These are phyloP conservation scores for Coniochaeta sp. DNA, from an alignment of 2,329 filamentous ascomycete genomes.

Conservation along the genomic window DNA sequence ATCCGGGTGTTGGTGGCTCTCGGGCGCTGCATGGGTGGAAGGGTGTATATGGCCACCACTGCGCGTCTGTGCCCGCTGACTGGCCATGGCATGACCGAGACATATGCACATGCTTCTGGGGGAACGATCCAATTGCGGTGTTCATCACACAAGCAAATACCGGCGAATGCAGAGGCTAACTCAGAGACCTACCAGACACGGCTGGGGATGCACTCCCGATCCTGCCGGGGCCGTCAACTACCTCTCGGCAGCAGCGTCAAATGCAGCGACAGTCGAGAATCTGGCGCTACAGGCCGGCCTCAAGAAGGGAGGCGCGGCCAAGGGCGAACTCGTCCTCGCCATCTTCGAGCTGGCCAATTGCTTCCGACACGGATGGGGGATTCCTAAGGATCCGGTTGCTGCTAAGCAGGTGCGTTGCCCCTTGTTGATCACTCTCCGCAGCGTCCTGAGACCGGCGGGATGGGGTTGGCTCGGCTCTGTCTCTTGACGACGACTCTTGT, in stretches of 20 bases:
- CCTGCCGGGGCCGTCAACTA: slow-evolving; percentile 70
- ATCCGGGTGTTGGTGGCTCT: too few relatives aligned
- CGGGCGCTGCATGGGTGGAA: not conserved
- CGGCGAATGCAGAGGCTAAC: not conserved
- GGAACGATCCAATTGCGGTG: not conserved
- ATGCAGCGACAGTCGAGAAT: slow-evolving; percentile 80
- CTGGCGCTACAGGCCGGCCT: slow-evolving; percentile 79
- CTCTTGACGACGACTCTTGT: not conserved
- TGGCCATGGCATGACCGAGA: not conserved
- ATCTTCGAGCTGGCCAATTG: slow-evolving; percentile 93
- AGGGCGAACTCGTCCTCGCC: slow-evolving; percentile 91
- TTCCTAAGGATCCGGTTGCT: slow-evolving; percentile 76
- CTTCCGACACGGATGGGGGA: slow-evolving; percentile 93
- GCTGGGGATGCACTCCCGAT: slow-evolving; percentile 80
- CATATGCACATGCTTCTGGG: not conserved
- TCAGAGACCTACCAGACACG: slow-evolving; percentile 58
- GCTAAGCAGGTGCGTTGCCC: slow-evolving; percentile 58
- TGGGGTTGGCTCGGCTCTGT: not conserved
- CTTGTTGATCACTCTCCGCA: slow-evolving; percentile 4
- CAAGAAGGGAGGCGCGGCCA: slow-evolving; percentile 89
- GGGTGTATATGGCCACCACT: not conserved
- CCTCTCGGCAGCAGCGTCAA: slow-evolving; percentile 81
- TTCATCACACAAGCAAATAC: not conserved
- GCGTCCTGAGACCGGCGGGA: slow-evolving; percentile 19
- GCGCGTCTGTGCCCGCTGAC: not conserved